Conservation (phyloP, 2,329 filamentous ascomycete genomes). For the Calycina marina region DNA sequence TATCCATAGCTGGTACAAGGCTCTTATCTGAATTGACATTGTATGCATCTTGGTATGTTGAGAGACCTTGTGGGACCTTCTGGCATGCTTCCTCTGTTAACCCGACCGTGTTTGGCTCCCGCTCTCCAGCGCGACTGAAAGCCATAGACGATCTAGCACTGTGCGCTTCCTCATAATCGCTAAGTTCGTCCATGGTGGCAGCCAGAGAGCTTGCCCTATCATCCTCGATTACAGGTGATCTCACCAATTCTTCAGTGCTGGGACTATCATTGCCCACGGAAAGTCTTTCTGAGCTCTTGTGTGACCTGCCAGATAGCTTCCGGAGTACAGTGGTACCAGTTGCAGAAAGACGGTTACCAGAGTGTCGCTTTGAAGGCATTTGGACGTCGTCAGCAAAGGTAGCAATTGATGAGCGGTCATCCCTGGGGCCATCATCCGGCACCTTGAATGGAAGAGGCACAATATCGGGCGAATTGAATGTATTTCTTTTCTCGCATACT, state of each 20-base stretch:
- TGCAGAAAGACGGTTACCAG: conserved; percentile 18
- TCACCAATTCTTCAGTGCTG: conserved; percentile 30
- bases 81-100: background rate
- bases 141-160: conserved; percentile 16
- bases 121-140: conserved; percentile 1
- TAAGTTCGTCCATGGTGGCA: conserved; percentile 41
- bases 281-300: conserved; percentile 14
- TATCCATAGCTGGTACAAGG: no score
- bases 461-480: conserved; percentile 37
- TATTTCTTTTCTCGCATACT: conserved; percentile 20
- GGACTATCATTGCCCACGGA: conserved; percentile 13
- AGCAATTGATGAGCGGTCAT: conserved; percentile 51
- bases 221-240: conserved; percentile 19
- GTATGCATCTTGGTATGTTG: background rate
- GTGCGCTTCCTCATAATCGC: conserved; percentile 23
- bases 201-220: conserved; percentile 37
- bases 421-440: conserved; percentile 31
- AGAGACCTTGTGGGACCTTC: background rate
- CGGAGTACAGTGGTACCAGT: conserved; percentile 25
- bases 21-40: background rate
- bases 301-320: conserved; percentile 13
- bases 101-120: background rate
- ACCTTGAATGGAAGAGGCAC: conserved; percentile 53
- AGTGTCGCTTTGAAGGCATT: conserved; percentile 38
- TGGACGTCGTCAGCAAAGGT: conserved; percentile 51